Evolutionary conservation across 2,329 filamentous ascomycete species (phyloP).

Genomic region (Orbilia ellipsospora): DNA sequence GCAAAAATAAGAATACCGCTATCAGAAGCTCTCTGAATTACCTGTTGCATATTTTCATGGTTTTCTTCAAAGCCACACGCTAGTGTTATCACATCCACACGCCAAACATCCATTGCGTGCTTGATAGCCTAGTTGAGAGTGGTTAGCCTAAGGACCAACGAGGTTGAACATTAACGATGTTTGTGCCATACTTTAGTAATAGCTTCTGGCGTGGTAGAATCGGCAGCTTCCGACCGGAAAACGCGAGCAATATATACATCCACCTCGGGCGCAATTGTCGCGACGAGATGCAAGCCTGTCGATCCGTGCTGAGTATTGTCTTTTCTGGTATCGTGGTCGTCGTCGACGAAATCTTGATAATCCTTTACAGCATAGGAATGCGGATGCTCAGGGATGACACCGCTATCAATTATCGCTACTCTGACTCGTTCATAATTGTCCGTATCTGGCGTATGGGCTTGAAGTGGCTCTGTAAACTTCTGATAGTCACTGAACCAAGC

Average conservation of each 20-base stretch:
- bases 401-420: conserved; percentile 5
- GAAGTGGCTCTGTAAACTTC: not conserved
- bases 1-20: not conserved
- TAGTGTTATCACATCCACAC: not conserved
- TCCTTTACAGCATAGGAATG: not conserved
- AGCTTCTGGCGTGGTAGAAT: not conserved
- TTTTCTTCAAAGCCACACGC: conserved; percentile 2
- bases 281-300: not conserved
- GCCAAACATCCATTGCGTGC: not conserved
- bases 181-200: not conserved
- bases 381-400: not conserved
- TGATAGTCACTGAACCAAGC: not conserved
- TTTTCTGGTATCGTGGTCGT: not conserved
- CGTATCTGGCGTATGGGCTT: not conserved
- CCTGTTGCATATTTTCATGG: not conserved
- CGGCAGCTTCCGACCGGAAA: not conserved
- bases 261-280: not conserved
- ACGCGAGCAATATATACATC: conserved; percentile 9
- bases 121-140: not conserved
- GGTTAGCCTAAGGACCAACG: not conserved
- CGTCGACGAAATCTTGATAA: conserved; percentile 2
- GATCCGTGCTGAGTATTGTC: not conserved
- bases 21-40: not conserved
- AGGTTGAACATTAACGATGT: not conserved
- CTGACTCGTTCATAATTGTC: not conserved